Base-by-base conservation (phyloP, 441 rosid species). In the Jatropha multifida region DNA sequence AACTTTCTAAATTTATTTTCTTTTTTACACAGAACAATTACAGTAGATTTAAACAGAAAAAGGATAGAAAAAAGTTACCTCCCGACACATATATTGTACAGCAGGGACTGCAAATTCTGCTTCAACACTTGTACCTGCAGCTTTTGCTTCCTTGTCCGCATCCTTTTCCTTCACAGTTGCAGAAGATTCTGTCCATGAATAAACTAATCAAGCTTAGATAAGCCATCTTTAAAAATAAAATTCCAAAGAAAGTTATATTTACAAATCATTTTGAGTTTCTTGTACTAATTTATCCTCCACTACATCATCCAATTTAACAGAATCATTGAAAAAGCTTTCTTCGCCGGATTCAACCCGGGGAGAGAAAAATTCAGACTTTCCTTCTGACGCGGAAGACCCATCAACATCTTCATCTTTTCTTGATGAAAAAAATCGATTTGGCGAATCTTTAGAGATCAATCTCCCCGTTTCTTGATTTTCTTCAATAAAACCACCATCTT, bases 371-470 rank as follows among this genome's bases (percentile, higher is more conserved):
- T 79, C 83, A 2, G 86, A 84, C 61, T 71, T 66, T 27, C 58
- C 82, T 27, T 79, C 80, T 10, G 79, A 77, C 6, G 5, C 71
- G n/a, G 56, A 7, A n/a, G 58, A 7, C 14, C 75, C 81, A 10
- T 83, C 78, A 23, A 63, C 5, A n/a, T 86, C 87, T 59, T 80
- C 85, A 26, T 77, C 83, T 74, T 79, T 85, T 44, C 83, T 78
- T 13, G 84, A 77, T 0, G 88, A 86, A 75, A 77, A 86, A 37
- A 42, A 80, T 15, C 44, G 74, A 61, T 70, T 75, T 0, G 78
- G 81, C 0, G 82, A 77, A n/a, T 81, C 83, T 10, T 13, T 64
- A 4, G 85, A 65, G 27, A 77, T 10, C 69, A 80, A 69, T 27
- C 64, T 78, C 12, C 79, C 75, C 13, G 62, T 38, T 49, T 71